Evolutionary conservation across 2,329 filamentous ascomycete species (phyloP).

Genomic region (Aspergillus oerlinghausenensis): DNA sequence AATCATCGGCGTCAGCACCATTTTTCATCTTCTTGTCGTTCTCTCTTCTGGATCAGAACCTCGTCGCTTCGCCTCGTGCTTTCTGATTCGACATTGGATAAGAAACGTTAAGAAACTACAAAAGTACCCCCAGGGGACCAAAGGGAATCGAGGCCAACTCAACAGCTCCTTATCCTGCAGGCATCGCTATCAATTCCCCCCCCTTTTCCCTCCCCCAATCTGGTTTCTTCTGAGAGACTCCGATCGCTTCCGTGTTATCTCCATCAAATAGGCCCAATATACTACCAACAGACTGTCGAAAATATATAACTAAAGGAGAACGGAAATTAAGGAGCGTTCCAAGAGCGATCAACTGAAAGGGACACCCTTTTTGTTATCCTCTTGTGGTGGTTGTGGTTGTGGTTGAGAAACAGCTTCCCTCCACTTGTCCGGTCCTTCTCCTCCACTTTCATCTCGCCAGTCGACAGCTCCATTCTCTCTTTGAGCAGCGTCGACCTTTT

Average conservation of each 20-base stretch:
- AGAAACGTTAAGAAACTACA: neutral
- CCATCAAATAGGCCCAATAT: slow-evolving; percentile 3
- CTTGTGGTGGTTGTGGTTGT: slow-evolving; percentile 15
- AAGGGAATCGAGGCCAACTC: slow-evolving; percentile 10
- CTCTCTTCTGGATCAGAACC: slow-evolving; percentile 22
- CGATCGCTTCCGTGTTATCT: slow-evolving; percentile 12
- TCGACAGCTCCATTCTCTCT: slow-evolving; percentile 4
- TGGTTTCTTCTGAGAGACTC: slow-evolving; percentile 3
- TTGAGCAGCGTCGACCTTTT: slow-evolving; percentile 1
- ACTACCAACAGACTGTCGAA: neutral
- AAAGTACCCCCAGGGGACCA: slow-evolving; percentile 1
- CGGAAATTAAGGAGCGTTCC: slow-evolving; percentile 2
- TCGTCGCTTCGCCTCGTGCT: slow-evolving; percentile 6
- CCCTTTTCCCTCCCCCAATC: slow-evolving; percentile 7
- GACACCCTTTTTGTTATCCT: slow-evolving; percentile 7
- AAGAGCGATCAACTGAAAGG: slow-evolving; percentile 1
- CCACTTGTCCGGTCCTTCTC: slow-evolving; percentile 19
- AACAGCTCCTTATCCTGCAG: slow-evolving; percentile 9
- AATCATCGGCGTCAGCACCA: slow-evolving; percentile 10
- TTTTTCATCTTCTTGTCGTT: slow-evolving; percentile 24
- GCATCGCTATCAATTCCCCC: slow-evolving; percentile 3
- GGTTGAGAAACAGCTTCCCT: slow-evolving; percentile 19
- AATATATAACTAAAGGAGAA: slow-evolving; percentile 3
- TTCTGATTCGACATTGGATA: slow-evolving; percentile 7
- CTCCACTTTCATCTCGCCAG: slow-evolving; percentile 15